Conservation (phyloP, 2,329 filamentous ascomycete genomes). For the Dichotomopilus funicola region DNA sequence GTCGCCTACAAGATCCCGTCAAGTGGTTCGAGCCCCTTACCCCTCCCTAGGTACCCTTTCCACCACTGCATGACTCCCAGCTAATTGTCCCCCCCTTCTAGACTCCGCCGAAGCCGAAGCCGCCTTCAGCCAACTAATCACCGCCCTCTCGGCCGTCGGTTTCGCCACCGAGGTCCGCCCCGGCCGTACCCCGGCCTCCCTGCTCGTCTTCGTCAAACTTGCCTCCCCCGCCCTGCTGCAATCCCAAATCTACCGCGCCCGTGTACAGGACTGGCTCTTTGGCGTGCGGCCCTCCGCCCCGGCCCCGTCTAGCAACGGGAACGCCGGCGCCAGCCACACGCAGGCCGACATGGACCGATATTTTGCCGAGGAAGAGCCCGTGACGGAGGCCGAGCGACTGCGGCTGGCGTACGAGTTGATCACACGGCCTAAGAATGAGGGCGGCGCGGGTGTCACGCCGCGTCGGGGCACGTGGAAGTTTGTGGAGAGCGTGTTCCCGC, state of each 20-base stretch:
- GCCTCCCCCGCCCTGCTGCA: conserved; percentile 68
- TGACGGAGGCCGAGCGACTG: conserved; percentile 82
- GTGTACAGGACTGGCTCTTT: conserved; percentile 90
- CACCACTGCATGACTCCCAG: neutral
- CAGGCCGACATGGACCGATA: conserved; percentile 54
- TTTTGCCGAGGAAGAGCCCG: conserved; percentile 60
- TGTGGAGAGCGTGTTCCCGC: conserved; percentile 67
- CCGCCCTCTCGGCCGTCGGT: conserved; percentile 70
- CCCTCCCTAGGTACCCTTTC: conserved; percentile 40
- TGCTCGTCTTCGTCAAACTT: conserved; percentile 79
- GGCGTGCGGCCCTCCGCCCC: conserved; percentile 76
- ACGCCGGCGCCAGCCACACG: neutral
- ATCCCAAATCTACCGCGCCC: conserved; percentile 76
- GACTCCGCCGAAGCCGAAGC: conserved; percentile 58
- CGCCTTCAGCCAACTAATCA: conserved; percentile 70
- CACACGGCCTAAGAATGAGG: conserved; percentile 63
- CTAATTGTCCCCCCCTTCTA: conserved; percentile 33
- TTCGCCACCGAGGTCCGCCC: conserved; percentile 81
- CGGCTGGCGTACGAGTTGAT: conserved; percentile 84
- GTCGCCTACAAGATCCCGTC: conserved; percentile 24
- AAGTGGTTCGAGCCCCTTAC: conserved; percentile 2
- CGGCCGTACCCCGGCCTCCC: conserved; percentile 64
- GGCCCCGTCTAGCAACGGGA: conserved; percentile 33
- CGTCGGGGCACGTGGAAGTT: conserved; percentile 64
- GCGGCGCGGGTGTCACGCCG: conserved; percentile 71